A percentile compares a stretch with the other conserved stretches of the same genome.
phyloP scores from a whole-genome alignment of 805 yeast species.

The Candida lessepsii region DNA sequence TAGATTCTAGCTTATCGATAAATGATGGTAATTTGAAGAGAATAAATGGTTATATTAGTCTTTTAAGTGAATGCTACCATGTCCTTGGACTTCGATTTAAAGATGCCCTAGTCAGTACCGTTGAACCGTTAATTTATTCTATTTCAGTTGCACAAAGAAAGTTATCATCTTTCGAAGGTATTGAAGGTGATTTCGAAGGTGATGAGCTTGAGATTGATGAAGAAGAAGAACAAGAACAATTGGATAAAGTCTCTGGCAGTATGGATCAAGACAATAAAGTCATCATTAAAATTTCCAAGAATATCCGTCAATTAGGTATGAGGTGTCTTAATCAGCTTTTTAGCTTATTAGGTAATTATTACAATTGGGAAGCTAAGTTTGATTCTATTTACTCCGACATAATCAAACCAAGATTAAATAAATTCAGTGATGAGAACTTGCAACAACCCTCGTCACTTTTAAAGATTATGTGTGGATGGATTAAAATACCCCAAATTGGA shows the following conservation, averaged over 20 bases:
- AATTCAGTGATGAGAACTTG: slow-evolving; percentile 73
- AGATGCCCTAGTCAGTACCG: slow-evolving; percentile 46
- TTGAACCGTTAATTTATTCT: slow-evolving; percentile 58
- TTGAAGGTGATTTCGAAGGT: neutral
- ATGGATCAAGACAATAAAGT: slow-evolving; percentile 10
- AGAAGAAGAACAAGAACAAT: slow-evolving; percentile 16
- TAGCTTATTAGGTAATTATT: slow-evolving; percentile 46
- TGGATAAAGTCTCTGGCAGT: slow-evolving; percentile 13
- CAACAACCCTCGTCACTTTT: slow-evolving; percentile 81
- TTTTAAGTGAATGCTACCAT: slow-evolving; percentile 54
- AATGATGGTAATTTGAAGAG: slow-evolving; percentile 41
- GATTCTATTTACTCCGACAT: slow-evolving; percentile 51
- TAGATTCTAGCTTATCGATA: slow-evolving; percentile 24
- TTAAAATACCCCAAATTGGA: slow-evolving; percentile 39
- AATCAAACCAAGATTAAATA: slow-evolving; percentile 60
- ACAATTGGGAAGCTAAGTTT: slow-evolving; percentile 56
- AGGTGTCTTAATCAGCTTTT: slow-evolving; percentile 62
- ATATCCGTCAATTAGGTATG: slow-evolving; percentile 65
- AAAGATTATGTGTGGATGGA: slow-evolving; percentile 61
- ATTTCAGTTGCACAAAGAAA: slow-evolving; percentile 50
- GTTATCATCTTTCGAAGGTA: slow-evolving; percentile 1
- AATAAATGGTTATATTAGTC: slow-evolving; percentile 62
- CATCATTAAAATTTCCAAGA: slow-evolving; percentile 48
- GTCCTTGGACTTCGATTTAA: slow-evolving; percentile 60
- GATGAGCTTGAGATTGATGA: neutral